Evolutionary conservation across 2,329 filamentous ascomycete species (phyloP), one percentile per base, ranked within the genome.

Genomic region (Talaromyces sp.): DNA sequence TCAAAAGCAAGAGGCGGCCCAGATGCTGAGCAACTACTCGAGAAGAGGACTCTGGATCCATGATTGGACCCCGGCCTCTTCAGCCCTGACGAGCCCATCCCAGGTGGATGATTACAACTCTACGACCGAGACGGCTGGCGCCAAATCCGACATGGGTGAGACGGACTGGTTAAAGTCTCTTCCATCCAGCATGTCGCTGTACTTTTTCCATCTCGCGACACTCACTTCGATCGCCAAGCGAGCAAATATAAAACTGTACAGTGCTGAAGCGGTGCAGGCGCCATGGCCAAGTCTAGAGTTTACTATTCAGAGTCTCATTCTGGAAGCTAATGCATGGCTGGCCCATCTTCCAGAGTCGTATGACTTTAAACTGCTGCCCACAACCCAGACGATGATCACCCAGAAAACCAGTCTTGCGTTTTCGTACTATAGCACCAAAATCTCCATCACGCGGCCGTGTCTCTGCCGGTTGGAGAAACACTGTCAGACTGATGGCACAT

Each of bases 401-500:
- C 70, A 74, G 43, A 72, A 77, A 21, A 71, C 75, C 65, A 68
- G 70, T 27, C 69, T 80, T 2, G 77, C 75, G 1, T 75, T 80
- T 56, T 64, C 73, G 14, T 80, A 75, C 62, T 77, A 78, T 64
- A 77, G 77, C 58, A 74, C 73, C 9, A 77, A 75, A 55, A 74
- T 77, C 38, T 71, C 73, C 9, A 75, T 79, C 51, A 74, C 77
- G 56, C 71, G 76, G 26, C 78, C 78, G 5, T 79, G 76, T 50
- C 72, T 79, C 7, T 78, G 75, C 60, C 72, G 72, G 10, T 63
- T 75, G 1, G 74, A 76, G 35, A 69, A 71, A 14, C 66, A 72
- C 21, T 66, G 69, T 0, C 66, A 71, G 35, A 74, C 69, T 1
- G 66, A 67, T 31, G 73, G 70, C 32, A 69, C 68, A 10, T 69